Conservation (phyloP, 306 rosid genomes). For the Lupinus albus region DNA sequence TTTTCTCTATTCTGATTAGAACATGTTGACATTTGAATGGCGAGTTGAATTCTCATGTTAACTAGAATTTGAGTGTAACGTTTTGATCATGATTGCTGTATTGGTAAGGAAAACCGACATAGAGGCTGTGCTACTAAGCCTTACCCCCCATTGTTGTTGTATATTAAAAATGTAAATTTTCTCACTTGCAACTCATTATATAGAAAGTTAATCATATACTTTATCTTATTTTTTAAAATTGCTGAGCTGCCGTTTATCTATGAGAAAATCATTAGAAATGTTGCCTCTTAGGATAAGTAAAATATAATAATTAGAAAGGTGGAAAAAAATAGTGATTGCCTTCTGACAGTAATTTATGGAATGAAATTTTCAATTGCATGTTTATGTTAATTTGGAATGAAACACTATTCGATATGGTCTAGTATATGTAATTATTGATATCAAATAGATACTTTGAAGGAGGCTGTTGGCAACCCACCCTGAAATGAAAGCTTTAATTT, state of each 20-base stretch:
- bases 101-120: too few relatives aligned
- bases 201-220: not conserved
- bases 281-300: not conserved
- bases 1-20: constrained; percentile 17
- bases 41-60: not conserved
- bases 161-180: not conserved
- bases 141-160: too few relatives aligned
- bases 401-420: constrained; percentile 20
- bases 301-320: not conserved
- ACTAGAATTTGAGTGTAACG: constrained; percentile 17
- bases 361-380: constrained; percentile 4
- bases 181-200: constrained; percentile 2
- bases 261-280: not conserved
- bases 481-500: constrained; percentile 11
- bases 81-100: constrained; percentile 8
- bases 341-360: not conserved
- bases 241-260: not conserved
- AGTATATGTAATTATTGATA: constrained; percentile 1
- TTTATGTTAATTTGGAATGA: constrained; percentile 16
- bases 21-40: constrained; percentile 22
- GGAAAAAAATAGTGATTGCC: not conserved
- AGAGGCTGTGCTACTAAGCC: too few relatives aligned
- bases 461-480: constrained; percentile 11
- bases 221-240: not conserved
- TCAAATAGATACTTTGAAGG: constrained; percentile 13